Base-by-base conservation (phyloP, 2,329 filamentous ascomycete species). In the Alternaria infectoria region DNA sequence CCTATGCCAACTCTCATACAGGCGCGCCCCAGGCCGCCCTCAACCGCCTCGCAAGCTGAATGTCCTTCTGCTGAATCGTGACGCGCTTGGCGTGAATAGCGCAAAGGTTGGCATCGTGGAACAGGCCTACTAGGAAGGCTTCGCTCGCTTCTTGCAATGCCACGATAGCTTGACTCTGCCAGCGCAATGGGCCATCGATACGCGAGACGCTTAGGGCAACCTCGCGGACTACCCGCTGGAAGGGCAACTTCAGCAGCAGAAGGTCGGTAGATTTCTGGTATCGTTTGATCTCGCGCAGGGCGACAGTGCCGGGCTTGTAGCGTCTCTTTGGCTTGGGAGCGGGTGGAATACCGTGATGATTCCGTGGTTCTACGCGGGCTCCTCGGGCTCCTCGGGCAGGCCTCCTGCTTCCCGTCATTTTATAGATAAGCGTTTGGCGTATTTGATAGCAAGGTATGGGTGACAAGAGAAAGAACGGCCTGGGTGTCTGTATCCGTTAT, bases 11-110 rank as follows among this genome's bases (percentile, higher is more conserved):
- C 32, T n/a, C 52, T 61, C 46, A 79, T 7, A 79, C 76, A 1
- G 76, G 75, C 11, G 69, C 81, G 12, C 83, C 82, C 82, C 82
- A 84, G 7, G 81, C 94, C 73, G 96, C 96, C 79, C 96, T 93
- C 80, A 99, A 92, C 79, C 96, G 92, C 74, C 96, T 91, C 78
- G 95, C 94, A 54, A 98, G 90, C 86, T 98, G 95, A 81, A 98
- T 97, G 78, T 97, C 95, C 88, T 97, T 97, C 81, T 90, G 90
- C 84, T 95, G 95, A 84, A 98, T 98, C 79, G 95, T 98, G 80
- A 98, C 96, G 86, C 96, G 93, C 90, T 98, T 98, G 85, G 95
- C 95, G 86, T 98, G 95, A 83, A 98, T 97, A 79, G 96, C 95
- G 86, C 95, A 98, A 57, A 97, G 86, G 87, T 98, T 98, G 85